Evolutionary conservation across 306 rosid genomes (phyloP).

Genomic region (Ormosia semicastrata): DNA sequence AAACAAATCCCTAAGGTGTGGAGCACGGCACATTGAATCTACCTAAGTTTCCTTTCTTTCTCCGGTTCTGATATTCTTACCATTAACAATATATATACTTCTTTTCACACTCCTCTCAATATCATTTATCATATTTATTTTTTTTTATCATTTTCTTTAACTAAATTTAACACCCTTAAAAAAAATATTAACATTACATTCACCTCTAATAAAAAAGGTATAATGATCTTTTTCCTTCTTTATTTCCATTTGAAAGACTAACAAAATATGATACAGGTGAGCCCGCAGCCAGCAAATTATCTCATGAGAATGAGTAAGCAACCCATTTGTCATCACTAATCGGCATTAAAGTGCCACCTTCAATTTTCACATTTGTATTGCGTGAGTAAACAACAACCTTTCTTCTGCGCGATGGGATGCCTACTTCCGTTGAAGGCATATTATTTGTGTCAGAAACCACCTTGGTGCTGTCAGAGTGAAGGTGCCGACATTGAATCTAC

Average conservation of each 20-base stretch:
- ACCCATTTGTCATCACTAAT: conserved; percentile 56
- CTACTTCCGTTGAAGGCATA: conserved; percentile 19
- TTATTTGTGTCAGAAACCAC: conserved; percentile 5
- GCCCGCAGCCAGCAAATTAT: not conserved
- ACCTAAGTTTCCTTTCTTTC: too few relatives aligned
- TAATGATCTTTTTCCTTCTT: too few relatives aligned
- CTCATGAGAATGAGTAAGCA: conserved; percentile 37
- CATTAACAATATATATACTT: too few relatives aligned
- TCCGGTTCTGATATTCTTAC: too few relatives aligned
- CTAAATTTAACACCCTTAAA: too few relatives aligned
- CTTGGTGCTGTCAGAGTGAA: conserved; percentile 14
- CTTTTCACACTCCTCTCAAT: too few relatives aligned
- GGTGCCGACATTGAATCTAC: not conserved
- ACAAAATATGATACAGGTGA: not conserved
- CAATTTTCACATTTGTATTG: conserved; percentile 25
- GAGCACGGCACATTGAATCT: too few relatives aligned
- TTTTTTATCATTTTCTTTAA: too few relatives aligned
- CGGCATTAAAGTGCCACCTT: conserved; percentile 38
- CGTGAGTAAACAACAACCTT: conserved; percentile 41
- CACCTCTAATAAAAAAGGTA: too few relatives aligned
- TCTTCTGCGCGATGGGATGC: not conserved
- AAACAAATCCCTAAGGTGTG: not conserved
- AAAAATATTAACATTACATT: too few relatives aligned
- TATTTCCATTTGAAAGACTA: not conserved
- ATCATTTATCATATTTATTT: too few relatives aligned